Evolutionary conservation across 169 alveolate species (phyloP).

Genomic region (Cryptosporidium bovis): DNA sequence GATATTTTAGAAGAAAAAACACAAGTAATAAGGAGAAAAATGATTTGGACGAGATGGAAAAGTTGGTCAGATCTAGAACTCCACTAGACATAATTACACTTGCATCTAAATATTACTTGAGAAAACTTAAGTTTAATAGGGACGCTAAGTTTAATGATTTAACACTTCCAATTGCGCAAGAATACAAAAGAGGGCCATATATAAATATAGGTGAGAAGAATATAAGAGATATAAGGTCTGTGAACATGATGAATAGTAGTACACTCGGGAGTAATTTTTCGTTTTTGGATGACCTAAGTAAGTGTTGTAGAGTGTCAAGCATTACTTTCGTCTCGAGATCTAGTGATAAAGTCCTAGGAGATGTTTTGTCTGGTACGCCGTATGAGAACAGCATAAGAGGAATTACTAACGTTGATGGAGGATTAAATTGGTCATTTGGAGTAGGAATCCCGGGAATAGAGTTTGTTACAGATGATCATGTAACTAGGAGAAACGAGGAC

Average conservation of each 20-base stretch:
- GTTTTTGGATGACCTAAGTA: constrained; percentile 18
- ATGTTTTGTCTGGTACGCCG: not conserved
- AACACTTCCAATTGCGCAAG: constrained; percentile 50
- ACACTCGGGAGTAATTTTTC: not conserved
- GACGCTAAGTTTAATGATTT: not conserved
- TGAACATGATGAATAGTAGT: constrained; percentile 3
- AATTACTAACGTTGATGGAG: not conserved
- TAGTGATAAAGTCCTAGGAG: not conserved
- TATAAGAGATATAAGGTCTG: constrained; percentile 9
- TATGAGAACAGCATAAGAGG: constrained; percentile 4
- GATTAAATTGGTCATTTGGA: not conserved
- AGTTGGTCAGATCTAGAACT: constrained; percentile 53
- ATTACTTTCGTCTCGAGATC: constrained; percentile 13
- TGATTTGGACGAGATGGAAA: constrained; percentile 52
- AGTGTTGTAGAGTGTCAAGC: not conserved
- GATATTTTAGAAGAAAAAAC: constrained; percentile 61
- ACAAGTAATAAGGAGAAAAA: constrained; percentile 32
- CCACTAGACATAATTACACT: constrained; percentile 49
- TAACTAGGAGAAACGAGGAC: not conserved
- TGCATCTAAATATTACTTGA: constrained; percentile 34
- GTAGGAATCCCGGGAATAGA: not conserved
- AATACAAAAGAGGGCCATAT: constrained; percentile 52
- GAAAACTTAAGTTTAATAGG: not conserved
- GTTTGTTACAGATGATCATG: not conserved
- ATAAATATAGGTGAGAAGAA: constrained; percentile 14